A percentile compares a stretch with the other conserved stretches of the same genome.
These are phyloP conservation scores for Phytophthora colocasiae DNA, from an alignment of 352 stramenopile genomes.

Conservation along the genomic window DNA sequence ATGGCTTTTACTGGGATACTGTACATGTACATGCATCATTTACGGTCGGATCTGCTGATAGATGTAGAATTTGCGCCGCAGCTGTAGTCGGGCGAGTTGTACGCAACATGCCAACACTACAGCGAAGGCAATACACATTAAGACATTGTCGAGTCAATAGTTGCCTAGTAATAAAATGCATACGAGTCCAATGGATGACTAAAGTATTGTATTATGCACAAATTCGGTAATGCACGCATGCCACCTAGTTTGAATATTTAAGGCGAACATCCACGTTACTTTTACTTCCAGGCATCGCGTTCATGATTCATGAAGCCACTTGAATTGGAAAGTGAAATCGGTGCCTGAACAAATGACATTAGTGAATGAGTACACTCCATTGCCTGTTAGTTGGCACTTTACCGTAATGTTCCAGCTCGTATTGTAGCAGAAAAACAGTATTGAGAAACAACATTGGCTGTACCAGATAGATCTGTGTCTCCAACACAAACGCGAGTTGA, in stretches of 20 bases:
- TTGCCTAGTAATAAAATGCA: too few species aligned
- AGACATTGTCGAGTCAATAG: too few species aligned
- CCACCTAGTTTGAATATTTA: too few species aligned
- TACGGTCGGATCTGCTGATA: slow-evolving; percentile 53
- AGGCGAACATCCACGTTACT: too few species aligned
- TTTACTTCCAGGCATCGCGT: too few species aligned
- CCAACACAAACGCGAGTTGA: slow-evolving; percentile 11
- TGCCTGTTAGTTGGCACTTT: too few species aligned
- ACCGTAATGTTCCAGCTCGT: slow-evolving; percentile 8
- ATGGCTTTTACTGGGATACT: background rate
- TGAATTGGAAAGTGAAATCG: background rate
- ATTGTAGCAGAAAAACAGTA: slow-evolving; percentile 4
- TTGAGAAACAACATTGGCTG: slow-evolving; percentile 3
- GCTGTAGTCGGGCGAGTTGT: slow-evolving; percentile 51
- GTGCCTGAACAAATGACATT: background rate
- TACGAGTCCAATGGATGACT: too few species aligned
- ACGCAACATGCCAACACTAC: slow-evolving; percentile 61
- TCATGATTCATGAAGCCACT: background rate
- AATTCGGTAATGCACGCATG: too few species aligned
- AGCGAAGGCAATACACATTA: too few species aligned
- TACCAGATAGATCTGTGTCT: slow-evolving; percentile 5
- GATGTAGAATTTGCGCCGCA: slow-evolving; percentile 29
- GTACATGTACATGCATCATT: slow-evolving; percentile 39
- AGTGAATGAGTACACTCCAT: background rate
- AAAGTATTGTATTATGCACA: too few species aligned